Base-by-base conservation (phyloP, 139 green algal species). In the Chlamydomonas asymmetrica region DNA sequence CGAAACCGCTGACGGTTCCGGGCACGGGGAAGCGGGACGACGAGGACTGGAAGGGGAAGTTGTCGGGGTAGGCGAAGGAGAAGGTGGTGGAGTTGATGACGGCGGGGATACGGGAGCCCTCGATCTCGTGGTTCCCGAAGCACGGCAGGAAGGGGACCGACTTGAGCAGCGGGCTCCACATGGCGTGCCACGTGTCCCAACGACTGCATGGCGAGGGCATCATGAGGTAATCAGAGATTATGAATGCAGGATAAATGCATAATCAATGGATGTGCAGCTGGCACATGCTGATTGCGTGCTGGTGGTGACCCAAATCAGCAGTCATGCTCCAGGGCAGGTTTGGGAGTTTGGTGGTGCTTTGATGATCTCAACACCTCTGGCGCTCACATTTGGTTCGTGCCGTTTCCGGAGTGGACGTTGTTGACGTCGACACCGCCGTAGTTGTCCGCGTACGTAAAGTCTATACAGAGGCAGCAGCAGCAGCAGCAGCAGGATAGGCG, bases 1-100 rank as follows among this genome's bases (percentile, higher is more conserved):
- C 70, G 4, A 83, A 74, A 62, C 57, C 50, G 31, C 22, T 25
- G 48, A 32, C 22, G 62, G 70, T 69, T 41, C 77, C 77, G 27
- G 78, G 78, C 20, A 61, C 63, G 13, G 78, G 71, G 64, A 59
- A 76, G 39, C 78, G 71, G 0, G 54, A 49, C 1, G 78, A 35
- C 64, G 76, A 83, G 13, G 52, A 64, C 71, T 83, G 78, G 71
- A 83, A 83, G 37, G 78, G 78, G 78, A 67, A 79, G 78, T 83
- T 83, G 52, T n/a, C 37, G 13, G 78, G 78, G 71, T 62, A 83
- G 63, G 32, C 35, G 62, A 78, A 83, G 39, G 43, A 50, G 45
- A 54, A 59, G 66, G 65, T 83, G 40, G 64, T 79, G 43, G 63
- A 78, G 71, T 61, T 70, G 71, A 83, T 65, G 22, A 48, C n/a